Conservation (phyloP, 2,329 filamentous ascomycete species). For the Fusarium protoensiforme region DNA sequence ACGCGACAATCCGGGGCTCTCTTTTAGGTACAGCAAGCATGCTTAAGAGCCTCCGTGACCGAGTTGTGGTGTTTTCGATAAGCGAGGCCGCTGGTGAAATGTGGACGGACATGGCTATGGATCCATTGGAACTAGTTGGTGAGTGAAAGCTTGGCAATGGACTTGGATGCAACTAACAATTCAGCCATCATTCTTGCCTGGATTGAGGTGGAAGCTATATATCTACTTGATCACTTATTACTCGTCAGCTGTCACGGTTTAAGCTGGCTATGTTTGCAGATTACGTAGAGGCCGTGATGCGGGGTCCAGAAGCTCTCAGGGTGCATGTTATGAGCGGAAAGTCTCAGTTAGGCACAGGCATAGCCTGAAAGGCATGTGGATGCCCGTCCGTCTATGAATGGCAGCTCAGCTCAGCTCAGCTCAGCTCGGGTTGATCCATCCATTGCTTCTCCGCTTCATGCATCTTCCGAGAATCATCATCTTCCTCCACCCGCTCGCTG, state of each 20-base stretch:
- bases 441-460: conserved; percentile 23
- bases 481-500: not conserved
- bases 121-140: not conserved
- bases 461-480: not conserved
- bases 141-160: not conserved
- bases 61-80: not conserved
- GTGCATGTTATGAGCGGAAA: not conserved
- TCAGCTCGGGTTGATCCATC: conserved; percentile 22
- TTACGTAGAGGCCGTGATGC: not conserved
- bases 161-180: not conserved
- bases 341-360: not conserved
- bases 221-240: not conserved
- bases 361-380: not conserved
- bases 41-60: not conserved
- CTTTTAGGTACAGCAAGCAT: not conserved
- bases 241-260: not conserved
- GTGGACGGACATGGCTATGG: not conserved
- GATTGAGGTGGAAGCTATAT: not conserved
- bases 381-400: not conserved
- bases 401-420: not conserved
- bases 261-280: not conserved
- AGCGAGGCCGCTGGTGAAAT: not conserved
- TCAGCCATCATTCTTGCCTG: not conserved
- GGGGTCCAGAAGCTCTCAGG: not conserved
- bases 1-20: not conserved